A percentile compares a stretch with the other conserved stretches of the same genome.
Evolutionary conservation across 2,329 filamentous ascomycete species (phyloP).

Genomic region (Ceratocystis alfenasii): DNA sequence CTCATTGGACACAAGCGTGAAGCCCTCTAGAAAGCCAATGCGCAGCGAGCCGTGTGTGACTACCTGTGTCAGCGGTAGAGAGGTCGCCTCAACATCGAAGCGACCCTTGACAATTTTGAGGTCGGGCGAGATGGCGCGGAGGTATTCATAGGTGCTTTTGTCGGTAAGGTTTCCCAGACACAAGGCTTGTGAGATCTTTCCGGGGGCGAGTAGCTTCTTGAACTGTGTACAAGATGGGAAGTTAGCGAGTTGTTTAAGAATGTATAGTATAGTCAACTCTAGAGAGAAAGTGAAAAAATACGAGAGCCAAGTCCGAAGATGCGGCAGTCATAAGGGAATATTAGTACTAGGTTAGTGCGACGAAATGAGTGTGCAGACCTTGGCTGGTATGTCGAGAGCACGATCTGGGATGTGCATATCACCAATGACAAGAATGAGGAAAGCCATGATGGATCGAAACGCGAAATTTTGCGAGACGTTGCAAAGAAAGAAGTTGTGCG

Average conservation of each 20-base stretch:
- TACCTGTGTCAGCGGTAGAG: constrained; percentile 52
- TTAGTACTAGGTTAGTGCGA: not conserved
- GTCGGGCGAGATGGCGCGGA: constrained; percentile 60
- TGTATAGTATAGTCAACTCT: not conserved
- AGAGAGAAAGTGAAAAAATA: no score
- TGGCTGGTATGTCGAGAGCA: constrained; percentile 79
- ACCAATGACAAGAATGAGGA: constrained; percentile 81
- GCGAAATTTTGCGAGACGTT: no score
- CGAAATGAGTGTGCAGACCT: constrained; percentile 43
- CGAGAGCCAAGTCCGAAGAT: no score
- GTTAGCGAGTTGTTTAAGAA: not conserved
- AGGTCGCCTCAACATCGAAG: constrained; percentile 54
- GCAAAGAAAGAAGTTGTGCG: no score
- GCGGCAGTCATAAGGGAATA: not conserved
- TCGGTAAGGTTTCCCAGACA: constrained; percentile 73
- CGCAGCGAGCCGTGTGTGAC: constrained; percentile 54
- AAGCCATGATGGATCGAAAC: constrained; percentile 52
- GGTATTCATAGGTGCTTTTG: constrained; percentile 68
- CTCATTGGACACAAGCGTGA: constrained; percentile 55
- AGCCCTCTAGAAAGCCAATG: constrained; percentile 56
- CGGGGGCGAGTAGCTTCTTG: constrained; percentile 71
- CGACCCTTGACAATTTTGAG: constrained; percentile 58
- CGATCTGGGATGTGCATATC: constrained; percentile 90
- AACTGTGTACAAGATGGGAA: constrained; percentile 41
- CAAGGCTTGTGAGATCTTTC: constrained; percentile 71